These are phyloP conservation scores for Pyrus hybrid DNA, from an alignment of 331 rosid genomes.

Conservation along the genomic window DNA sequence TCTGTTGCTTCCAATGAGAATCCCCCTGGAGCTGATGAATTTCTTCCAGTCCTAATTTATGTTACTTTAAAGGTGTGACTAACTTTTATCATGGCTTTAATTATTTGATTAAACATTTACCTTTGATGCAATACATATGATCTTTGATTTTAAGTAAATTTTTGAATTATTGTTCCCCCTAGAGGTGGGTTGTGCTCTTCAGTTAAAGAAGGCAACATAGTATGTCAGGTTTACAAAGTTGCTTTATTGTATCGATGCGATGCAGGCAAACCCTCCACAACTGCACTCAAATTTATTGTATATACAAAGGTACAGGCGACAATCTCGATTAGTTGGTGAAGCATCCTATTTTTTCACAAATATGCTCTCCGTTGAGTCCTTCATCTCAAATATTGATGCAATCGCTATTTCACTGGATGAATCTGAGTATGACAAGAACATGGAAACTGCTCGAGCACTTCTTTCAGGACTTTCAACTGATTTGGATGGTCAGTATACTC, in stretches of 20 bases:
- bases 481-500: constrained; percentile 33
- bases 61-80: constrained; percentile 81
- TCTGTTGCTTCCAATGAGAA: constrained; percentile 71
- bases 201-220: not conserved
- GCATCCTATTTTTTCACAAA: constrained; percentile 88
- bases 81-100: not conserved
- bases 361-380: constrained; percentile 87
- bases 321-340: constrained; percentile 77
- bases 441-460: constrained; percentile 86
- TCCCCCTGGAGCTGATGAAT: constrained; percentile 95
- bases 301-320: constrained; percentile 82
- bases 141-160: not conserved
- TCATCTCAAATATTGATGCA: constrained; percentile 89
- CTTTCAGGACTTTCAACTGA: constrained; percentile 71
- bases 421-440: constrained; percentile 71
- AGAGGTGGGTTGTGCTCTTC: not conserved
- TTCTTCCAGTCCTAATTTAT: constrained; percentile 91
- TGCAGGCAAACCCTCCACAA: constrained; percentile 98
- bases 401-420: constrained; percentile 88
- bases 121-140: not conserved
- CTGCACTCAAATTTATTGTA: constrained; percentile 85
- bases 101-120: not conserved
- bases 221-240: not conserved
- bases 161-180: no score
- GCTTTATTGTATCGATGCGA: not conserved